Evolutionary conservation across 1,284 basidiomycete genomes (phyloP), one percentile per base, ranked within the genome.

Genomic region (Abortiporus biennis): DNA sequence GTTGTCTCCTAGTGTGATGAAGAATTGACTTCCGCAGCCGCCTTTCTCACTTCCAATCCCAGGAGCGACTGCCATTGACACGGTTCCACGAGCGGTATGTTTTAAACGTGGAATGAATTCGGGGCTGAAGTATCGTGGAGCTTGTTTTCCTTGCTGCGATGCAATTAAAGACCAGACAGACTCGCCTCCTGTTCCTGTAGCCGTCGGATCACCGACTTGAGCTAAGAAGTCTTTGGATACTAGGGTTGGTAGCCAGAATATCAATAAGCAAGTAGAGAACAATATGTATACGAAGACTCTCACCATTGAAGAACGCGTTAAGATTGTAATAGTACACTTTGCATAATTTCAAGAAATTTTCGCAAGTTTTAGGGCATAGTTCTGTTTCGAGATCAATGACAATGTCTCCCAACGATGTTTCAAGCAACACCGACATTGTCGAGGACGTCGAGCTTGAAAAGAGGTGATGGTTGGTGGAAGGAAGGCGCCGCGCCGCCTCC

Each of bases 221-320:
- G 93, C 93, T 41, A 99, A 77, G 53, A 99, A 99, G 61, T 97
- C 90, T 63, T 93, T 95, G 27, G 93, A 92, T 6, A 99, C 94
- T 90, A 56, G 6, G 34, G 25, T n/a, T 9, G 9, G 27, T n/a
- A n/a, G 27, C 9, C 19, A 53, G 47, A 48, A 33, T 36, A 22
- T 29, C 31, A 48, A 30, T 29, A 21, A 44, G n/a, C 42, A 27
- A n/a, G 38, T 31, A 29, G 27, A 9, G n/a, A 9, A 8, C 27
- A 29, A 9, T 29, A n/a, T n/a, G 27, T n/a, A 30, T 30, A 25
- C 11, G 20, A 27, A 21, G n/a, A 22, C 27, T 64, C 81, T 43
- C 49, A 92, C 92, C 90, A 66, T 97, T 96, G 74, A 96, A 96
- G 71, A 99, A 98, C 0, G 92, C 90, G 61, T 92, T 89, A 50